Base-by-base conservation (phyloP, 139 green algal species). In the Chlamydomonas sp. region DNA sequence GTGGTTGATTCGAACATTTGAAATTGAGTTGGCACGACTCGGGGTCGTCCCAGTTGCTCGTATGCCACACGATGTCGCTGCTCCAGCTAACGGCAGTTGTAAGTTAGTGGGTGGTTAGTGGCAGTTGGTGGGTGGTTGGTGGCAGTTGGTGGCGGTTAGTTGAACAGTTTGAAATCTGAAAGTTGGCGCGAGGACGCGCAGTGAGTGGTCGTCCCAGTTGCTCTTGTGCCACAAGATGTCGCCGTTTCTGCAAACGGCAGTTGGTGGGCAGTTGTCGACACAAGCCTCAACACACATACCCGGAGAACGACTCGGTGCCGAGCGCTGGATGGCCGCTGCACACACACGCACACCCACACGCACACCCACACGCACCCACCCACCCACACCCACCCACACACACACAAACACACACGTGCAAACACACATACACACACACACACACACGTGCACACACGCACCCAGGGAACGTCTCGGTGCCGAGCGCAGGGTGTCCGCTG, bases 151-250 rank as follows among this genome's bases (percentile, higher is more conserved):
- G 49, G 49, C 31, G 8, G 29, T n/a, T 60, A 26, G 5, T 54
- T 54, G 43, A 54, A 26, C 36, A n/a, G n/a, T n/a, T n/a, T 96
- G 83, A 97, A 98, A 54, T 92, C 91, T 92, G 20, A 97, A 82
- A 8, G 87, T 96, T 82, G 96, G 97, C 50, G 93, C 91, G 30
- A 99, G 81, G 81, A 97, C 98, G 31, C 83, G 82, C 31, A 72
- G 89, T 58, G 97, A 90, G 2, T 82, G 70, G 76, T 99, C 89
- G 73, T 88, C 78, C 95, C 95, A 99, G 74, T 94, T 85, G 74
- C 89, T 72, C 73, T 99, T 95, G 73, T 98, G 95, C 95, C 95
- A 99, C 1, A 91, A 96, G 67, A 98, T 86, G 78, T 98, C 94
- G 2, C 71, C 35, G 5, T 59, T 61, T 34, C 79, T 87, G 71